Evolutionary conservation across 140 eudicot genomes (phyloP), one percentile per base, ranked within the genome.

Genomic region (Cichorium intybus): DNA sequence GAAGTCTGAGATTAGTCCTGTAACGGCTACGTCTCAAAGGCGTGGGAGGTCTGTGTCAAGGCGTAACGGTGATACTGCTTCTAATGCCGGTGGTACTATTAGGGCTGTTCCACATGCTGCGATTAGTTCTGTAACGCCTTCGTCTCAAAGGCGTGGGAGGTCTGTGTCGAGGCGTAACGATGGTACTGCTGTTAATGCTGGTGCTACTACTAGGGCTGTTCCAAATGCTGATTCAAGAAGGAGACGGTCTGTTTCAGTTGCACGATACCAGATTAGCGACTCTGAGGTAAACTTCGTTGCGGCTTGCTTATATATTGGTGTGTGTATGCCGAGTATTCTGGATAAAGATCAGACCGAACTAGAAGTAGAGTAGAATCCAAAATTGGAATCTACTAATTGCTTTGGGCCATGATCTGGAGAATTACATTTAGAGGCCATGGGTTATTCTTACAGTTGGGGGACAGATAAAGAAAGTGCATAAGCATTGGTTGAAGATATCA

Each of bases 11-110:
- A 59, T 75, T 17, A 77, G 80, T 64, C 59, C 35, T 21, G 56
- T 27, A 4, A 61, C 56, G 27, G 34, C 23, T 20, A 18, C 72
- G 48, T 70, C 33, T 70, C 73, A 43, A 54, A 77, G 99, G 37
- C 79, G 95, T n/a, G 86, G 84, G 6, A 75, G 97, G 88, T 93
- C 97, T 0, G 95, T 84, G 0, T 82, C 95, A 6, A 90, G 97
- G 24, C 78, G 75, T 18, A 70, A 49, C 53, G 76, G 39, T 33
- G 75, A 1, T 7, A 35, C 24, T 59, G 56, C 39, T 6, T 62
- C 21, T 66, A 63, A 7, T 58, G 8, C 3, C 31, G 17, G 31
- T 7, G 64, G 52, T 63, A 69, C 74, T 48, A 53, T 58, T 49
- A 58, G 51, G 4, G 7, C 29, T 60, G 46, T 43, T 15, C 49